Evolutionary conservation across 805 yeast species (phyloP), one percentile per base, ranked within the genome.

Genomic region (Hanseniaspora occidentalis): DNA sequence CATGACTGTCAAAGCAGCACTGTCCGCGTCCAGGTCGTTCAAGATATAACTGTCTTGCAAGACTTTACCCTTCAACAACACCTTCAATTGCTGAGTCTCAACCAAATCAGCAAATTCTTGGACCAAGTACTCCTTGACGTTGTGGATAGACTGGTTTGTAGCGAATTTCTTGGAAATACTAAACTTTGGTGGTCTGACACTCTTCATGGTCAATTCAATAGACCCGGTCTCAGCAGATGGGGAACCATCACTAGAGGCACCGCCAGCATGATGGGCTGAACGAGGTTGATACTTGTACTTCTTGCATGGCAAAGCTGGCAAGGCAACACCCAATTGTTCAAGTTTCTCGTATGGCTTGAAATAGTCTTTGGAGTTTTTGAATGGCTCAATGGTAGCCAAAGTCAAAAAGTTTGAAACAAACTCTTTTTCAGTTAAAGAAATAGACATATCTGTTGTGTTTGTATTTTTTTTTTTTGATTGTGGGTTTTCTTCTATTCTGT

Each of bases 181-280:
- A 57, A 83, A 80, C 52, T 77, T 35, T 5, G 94, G 94, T 4
- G 79, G 73, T 50, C 77, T 75, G 41, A 84, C 70, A 23, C 88
- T 79, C 57, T 79, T 79, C 53, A 84, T 66, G 4, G 57, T 50
- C 13, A 70, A 59, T 11, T 46, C 43, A 16, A 50, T 39, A n/a
- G 6, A 31, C 23, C 29, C 14, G 35, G 44, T 29, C 3, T 13
- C 22, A 29, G 37, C 18, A 18, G 13, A 18, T n/a, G 42, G 9
- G 9, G 14, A 14, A 11, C 19, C 18, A 29, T 5, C 13, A 14
- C 18, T 27, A 13, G 20, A 19, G 5, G 37, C 22, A n/a, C 20
- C 20, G 3, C 6, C 20, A 3, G 37, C 31, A 17, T 31, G 19
- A 2, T n/a, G n/a, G n/a, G n/a, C n/a, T n/a, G n/a, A 20, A 35